Percentiles rank a stretch among this genome's conserved stretches.
Conservation (phyloP, 2,329 filamentous ascomycete genomes). For the Fusarium sulawesiense region DNA sequence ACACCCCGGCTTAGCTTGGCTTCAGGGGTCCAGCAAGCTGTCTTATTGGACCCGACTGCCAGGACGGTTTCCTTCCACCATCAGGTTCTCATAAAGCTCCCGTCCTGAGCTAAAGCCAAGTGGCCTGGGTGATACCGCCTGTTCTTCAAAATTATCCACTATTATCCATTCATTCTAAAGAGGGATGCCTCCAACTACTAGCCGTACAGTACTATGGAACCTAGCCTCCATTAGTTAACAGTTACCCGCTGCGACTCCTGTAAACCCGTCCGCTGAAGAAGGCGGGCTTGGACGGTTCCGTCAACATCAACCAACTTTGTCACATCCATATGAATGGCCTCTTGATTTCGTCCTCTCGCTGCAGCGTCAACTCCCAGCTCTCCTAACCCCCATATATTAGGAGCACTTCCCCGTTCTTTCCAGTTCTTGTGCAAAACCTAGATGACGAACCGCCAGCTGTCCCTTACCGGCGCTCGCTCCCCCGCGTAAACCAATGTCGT, state of each 20-base stretch:
- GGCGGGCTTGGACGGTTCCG: conserved; percentile 19
- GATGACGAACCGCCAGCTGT: conserved; percentile 53
- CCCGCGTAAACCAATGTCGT: conserved; percentile 70
- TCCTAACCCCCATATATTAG: conserved; percentile 7
- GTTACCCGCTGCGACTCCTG: conserved; percentile 36
- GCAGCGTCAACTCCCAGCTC: conserved; percentile 2
- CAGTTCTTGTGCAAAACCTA: conserved; percentile 44
- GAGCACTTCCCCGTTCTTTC: conserved; percentile 16
- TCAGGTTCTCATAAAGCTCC: conserved; percentile 7
- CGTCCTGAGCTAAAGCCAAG: conserved; percentile 9
- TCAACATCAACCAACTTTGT: conserved; percentile 26
- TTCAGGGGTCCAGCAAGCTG: conserved; percentile 23
- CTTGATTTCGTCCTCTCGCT: conserved; percentile 24
- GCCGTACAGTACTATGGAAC: background rate
- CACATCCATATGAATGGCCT: conserved; percentile 27
- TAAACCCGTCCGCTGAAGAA: conserved; percentile 30
- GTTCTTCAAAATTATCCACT: conserved; percentile 28
- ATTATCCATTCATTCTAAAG: conserved; percentile 9
- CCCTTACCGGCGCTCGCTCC: conserved; percentile 47
- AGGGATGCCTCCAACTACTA: background rate
- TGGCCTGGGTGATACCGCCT: conserved; percentile 17
- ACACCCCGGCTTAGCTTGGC: background rate
- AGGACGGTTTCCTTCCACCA: background rate
- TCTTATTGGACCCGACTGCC: conserved; percentile 18
- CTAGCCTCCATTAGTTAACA: background rate